Evolutionary conservation across 1,284 basidiomycete genomes (phyloP), one percentile per base, ranked within the genome.

Genomic region (Mixia osmundae): DNA sequence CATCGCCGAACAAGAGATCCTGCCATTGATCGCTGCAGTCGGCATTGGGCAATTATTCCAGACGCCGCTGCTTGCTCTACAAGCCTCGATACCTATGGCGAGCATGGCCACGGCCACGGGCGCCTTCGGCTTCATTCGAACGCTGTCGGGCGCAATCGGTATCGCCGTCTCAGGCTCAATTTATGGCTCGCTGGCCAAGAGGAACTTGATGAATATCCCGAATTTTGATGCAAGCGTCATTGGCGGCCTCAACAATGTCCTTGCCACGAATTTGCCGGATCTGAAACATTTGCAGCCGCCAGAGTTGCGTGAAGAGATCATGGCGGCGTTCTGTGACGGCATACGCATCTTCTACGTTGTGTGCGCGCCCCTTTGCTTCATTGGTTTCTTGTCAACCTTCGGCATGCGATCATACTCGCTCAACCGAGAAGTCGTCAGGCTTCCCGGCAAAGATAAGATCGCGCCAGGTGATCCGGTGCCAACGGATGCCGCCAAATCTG

Each of bases 131-230:
- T 71, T 80, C 48, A 56, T 77, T 40, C 64, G 75, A 36, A 68
- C 66, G 0, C 54, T 79, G n/a, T 76, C 76, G n/a, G 76, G 71
- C 4, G 74, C 76, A 1, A 61, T 79, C 24, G 75, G 76, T 4
- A 67, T 80, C 38, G 63, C 74, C 0, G 52, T 76, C 23, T 72
- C 46, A 3, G 47, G 48, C 10, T 49, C 52, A 1, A 47, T 56
- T 24, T 54, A 52, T 35, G 44, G 43, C 4, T 43, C 38, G 6
- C 41, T 47, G 31, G 34, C 54, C n/a, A 38, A 33, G 20, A 35
- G 26, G 10, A 27, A 47, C 4, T 30, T 54, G 5, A 27, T 25
- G 2, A 19, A 33, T 3, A 41, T 55, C 3, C 33, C 39, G 6
- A 46, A 50, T 18, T 51, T 40, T 29, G 14, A 24, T 18, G 9